Evolutionary conservation across 176 grass and related monocot genomes (phyloP).

Genomic region (Elaeis guineensis): DNA sequence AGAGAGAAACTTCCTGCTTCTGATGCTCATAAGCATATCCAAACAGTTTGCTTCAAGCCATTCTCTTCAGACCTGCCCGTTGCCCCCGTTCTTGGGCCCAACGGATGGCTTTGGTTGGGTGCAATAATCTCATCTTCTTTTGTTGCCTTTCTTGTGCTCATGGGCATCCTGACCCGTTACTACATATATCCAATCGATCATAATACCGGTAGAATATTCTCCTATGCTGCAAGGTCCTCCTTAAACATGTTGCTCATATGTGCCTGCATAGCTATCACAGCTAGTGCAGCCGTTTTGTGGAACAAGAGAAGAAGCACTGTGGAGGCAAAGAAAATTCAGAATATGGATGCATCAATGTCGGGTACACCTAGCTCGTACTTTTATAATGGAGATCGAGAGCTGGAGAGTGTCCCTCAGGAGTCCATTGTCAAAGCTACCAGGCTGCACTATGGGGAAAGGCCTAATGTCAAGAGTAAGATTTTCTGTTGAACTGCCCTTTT

Average conservation of each 20-base stretch:
- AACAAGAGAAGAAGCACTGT: conserved; percentile 26
- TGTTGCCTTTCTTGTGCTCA: conserved; percentile 34
- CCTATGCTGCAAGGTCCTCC: conserved; percentile 23
- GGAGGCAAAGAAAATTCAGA: conserved; percentile 29
- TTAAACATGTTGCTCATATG: conserved; percentile 40
- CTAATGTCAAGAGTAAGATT: conserved; percentile 34
- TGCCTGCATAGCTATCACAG: conserved; percentile 19
- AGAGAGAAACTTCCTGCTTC: conserved; percentile 20
- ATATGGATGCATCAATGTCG: conserved; percentile 21
- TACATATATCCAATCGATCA: conserved; percentile 41
- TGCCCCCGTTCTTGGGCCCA: conserved; percentile 32
- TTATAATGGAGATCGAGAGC: conserved; percentile 19
- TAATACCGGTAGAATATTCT: conserved; percentile 34
- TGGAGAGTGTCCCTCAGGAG: conserved; percentile 38
- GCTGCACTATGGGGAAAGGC: conserved; percentile 38
- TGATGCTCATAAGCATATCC: conserved; percentile 12
- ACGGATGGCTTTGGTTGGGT: conserved; percentile 42
- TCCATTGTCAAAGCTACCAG: conserved; percentile 30
- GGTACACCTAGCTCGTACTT: conserved; percentile 23
- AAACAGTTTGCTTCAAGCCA: conserved; percentile 40
- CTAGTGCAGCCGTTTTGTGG: conserved; percentile 31
- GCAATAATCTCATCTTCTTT: conserved; percentile 43
- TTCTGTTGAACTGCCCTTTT: too few species aligned
- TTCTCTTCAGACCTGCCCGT: conserved; percentile 25
- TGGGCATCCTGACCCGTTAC: conserved; percentile 28